Conservation (phyloP, 192 early-diverging fungal genomes). For the Gamsiella multidivaricata region DNA sequence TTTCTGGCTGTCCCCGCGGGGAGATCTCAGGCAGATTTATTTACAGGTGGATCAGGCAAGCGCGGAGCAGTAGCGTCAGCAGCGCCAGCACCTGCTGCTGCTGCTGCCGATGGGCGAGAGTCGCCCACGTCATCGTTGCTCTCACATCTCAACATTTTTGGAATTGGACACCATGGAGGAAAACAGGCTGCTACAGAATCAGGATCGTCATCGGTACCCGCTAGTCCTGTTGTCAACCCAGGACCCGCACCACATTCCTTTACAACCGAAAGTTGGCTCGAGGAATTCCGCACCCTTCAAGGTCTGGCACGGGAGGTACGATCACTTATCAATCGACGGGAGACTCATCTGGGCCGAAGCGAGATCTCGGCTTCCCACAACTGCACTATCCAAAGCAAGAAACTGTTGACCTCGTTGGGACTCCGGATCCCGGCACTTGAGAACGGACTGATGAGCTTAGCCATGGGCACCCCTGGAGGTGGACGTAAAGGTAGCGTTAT, state of each 20-base stretch:
- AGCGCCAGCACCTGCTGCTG: neutral
- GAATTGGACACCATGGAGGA: conserved; percentile 60
- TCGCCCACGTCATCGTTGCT: conserved; percentile 23
- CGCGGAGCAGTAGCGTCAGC: conserved; percentile 6
- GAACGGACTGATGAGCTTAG: conserved; percentile 60
- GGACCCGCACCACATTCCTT: conserved; percentile 47
- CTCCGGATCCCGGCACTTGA: conserved; percentile 67
- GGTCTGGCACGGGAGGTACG: conserved; percentile 76
- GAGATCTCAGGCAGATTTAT: conserved; percentile 45
- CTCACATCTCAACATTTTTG: conserved; percentile 51
- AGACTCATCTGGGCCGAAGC: conserved; percentile 76
- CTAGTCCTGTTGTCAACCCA: conserved; percentile 9
- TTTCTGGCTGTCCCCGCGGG: conserved; percentile 79
- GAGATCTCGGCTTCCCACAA: conserved; percentile 84
- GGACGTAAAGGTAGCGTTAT: conserved; percentile 61
- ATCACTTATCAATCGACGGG: conserved; percentile 75
- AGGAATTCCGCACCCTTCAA: conserved; percentile 74
- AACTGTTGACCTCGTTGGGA: conserved; percentile 62
- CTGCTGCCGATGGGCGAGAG: conserved; percentile 17
- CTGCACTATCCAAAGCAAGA: conserved; percentile 81
- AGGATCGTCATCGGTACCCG: conserved; percentile 1
- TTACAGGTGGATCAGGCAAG: conserved; percentile 15
- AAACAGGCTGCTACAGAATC: conserved; percentile 2
- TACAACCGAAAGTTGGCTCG: conserved; percentile 85
- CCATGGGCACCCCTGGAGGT: conserved; percentile 51